Percentiles rank a stretch among this genome's conserved stretches.
These are phyloP conservation scores for Colletotrichum sp. DNA, from an alignment of 2,329 filamentous ascomycete genomes.

Conservation along the genomic window DNA sequence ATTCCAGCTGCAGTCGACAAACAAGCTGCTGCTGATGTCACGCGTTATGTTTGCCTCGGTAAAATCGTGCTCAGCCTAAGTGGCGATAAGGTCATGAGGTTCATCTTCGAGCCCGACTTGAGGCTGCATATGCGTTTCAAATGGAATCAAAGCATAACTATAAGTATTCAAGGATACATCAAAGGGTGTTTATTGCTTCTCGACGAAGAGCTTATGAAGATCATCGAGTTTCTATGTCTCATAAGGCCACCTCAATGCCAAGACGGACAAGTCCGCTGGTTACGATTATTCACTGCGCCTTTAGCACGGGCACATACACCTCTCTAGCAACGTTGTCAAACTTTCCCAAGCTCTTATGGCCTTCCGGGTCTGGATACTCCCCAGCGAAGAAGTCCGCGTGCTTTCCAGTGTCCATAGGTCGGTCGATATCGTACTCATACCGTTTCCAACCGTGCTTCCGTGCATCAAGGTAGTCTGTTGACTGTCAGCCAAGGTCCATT, in stretches of 20 bases:
- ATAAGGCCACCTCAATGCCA: background rate
- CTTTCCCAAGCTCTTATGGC: background rate
- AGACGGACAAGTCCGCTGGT: background rate
- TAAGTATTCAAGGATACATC: background rate
- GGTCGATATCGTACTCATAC: constrained; percentile 30
- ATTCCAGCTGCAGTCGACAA: background rate
- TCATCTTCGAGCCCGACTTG: background rate
- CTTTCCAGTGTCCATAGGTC: background rate
- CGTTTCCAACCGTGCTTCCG: constrained; percentile 33
- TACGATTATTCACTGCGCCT: background rate
- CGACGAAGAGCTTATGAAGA: background rate
- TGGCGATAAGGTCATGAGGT: background rate
- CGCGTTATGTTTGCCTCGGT: background rate
- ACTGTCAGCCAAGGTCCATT: constrained; percentile 14
- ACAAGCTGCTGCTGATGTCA: background rate
- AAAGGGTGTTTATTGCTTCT: background rate
- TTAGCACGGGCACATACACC: background rate
- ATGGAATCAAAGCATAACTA: background rate
- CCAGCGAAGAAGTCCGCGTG: background rate
- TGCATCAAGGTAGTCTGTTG: constrained; percentile 29
- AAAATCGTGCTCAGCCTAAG: background rate
- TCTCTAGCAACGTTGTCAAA: background rate
- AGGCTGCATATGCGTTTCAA: background rate
- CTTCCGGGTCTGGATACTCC: background rate
- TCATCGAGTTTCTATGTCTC: background rate